Conservation (phyloP, 805 yeast species). For the Saccharomycopsis fermentans region DNA sequence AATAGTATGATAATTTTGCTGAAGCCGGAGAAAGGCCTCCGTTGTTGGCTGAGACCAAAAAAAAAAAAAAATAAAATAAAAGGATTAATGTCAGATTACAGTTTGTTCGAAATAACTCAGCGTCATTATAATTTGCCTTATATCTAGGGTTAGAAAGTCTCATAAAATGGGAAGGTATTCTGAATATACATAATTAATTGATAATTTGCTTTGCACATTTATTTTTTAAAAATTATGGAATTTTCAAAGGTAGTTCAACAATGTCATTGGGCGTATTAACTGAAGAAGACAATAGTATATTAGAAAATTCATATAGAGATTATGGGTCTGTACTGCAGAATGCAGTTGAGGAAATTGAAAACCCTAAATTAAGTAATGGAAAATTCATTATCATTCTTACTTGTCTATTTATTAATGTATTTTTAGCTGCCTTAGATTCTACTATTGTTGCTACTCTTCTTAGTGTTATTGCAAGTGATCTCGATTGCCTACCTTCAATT, state of each 20-base stretch:
- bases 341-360: background rate
- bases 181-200: no score
- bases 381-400: conserved; percentile 26
- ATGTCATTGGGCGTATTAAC: background rate
- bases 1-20: no score
- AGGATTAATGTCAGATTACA: no score
- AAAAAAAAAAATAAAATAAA: no score
- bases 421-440: conserved; percentile 55
- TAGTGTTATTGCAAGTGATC: conserved; percentile 58
- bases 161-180: no score
- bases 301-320: background rate
- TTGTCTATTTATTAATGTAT: conserved; percentile 38
- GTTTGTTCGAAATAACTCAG: no score
- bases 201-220: no score
- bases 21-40: no score
- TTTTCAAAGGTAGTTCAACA: background rate
- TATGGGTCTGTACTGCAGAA: background rate
- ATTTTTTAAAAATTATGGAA: no score
- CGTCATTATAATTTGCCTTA: no score
- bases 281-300: background rate
- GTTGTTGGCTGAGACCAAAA: no score
- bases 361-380: background rate
- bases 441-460: conserved; percentile 60
- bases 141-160: no score
- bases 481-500: conserved; percentile 49